These are phyloP conservation scores for Byssothecium circinans DNA, from an alignment of 2,329 filamentous ascomycete species.

Conservation along the genomic window DNA sequence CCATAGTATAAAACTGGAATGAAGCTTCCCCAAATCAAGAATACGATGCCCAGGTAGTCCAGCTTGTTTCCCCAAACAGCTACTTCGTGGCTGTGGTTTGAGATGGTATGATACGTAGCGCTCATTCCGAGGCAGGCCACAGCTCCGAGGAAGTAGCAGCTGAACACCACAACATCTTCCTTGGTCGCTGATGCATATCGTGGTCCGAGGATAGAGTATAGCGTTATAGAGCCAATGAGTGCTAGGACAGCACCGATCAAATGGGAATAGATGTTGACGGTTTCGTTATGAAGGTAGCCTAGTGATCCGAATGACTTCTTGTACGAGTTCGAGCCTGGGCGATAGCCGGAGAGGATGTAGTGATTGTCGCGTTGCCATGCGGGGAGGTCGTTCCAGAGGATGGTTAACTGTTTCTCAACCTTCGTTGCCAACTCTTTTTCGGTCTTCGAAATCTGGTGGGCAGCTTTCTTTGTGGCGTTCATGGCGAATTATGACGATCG, in stretches of 20 bases:
- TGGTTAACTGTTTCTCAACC: slow-evolving; percentile 53
- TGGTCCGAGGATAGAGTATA: slow-evolving; percentile 30
- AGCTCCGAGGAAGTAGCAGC: slow-evolving; percentile 46
- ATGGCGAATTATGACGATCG: slow-evolving; percentile 13
- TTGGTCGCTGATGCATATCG: slow-evolving; percentile 38
- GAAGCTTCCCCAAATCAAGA: slow-evolving; percentile 87
- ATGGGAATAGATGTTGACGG: slow-evolving; percentile 73
- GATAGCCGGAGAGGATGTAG: slow-evolving; percentile 68
- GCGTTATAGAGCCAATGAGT: slow-evolving; percentile 16
- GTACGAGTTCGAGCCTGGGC: slow-evolving; percentile 64
- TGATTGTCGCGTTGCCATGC: slow-evolving; percentile 64
- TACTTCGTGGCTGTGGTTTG: slow-evolving; percentile 79
- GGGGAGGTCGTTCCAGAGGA: slow-evolving; percentile 48
- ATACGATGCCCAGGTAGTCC: slow-evolving; percentile 92
- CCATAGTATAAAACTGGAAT: slow-evolving; percentile 73
- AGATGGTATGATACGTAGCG: slow-evolving; percentile 78
- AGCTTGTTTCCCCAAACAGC: slow-evolving; percentile 86
- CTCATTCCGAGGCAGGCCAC: slow-evolving; percentile 51
- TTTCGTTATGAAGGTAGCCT: slow-evolving; percentile 67
- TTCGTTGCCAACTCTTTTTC: slow-evolving; percentile 40
- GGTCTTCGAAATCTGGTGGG: slow-evolving; percentile 14
- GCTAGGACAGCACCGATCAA: slow-evolving; percentile 49
- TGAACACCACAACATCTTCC: slow-evolving; percentile 42
- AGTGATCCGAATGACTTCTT: slow-evolving; percentile 60
- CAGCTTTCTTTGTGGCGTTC: slow-evolving; percentile 25